Percentiles rank a stretch among this genome's conserved stretches.
Evolutionary conservation across 2,329 filamentous ascomycete genomes (phyloP).

Genomic region (Arthrinium puccinioides): DNA sequence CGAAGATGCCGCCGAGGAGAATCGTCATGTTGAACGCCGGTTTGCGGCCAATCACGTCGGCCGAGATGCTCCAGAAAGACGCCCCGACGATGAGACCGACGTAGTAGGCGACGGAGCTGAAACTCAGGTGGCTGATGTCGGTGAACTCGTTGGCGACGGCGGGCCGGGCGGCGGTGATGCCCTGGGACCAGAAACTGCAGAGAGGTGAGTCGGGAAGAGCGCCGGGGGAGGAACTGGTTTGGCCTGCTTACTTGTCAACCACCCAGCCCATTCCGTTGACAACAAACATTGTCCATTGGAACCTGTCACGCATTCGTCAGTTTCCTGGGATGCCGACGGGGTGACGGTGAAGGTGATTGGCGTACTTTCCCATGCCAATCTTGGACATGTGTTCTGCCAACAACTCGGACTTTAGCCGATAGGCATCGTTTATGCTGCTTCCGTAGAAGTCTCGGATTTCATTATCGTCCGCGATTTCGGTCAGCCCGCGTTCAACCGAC

Average conservation of each 20-base stretch:
- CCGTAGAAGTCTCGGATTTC: slow-evolving; percentile 29
- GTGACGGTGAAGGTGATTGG: not conserved
- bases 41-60: slow-evolving; percentile 32
- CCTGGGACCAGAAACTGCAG: slow-evolving; percentile 29
- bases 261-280: slow-evolving; percentile 41
- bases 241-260: too few species aligned
- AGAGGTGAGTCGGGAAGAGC: too few species aligned
- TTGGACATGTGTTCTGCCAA: slow-evolving; percentile 18
- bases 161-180: slow-evolving; percentile 25
- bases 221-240: too few species aligned
- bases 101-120: slow-evolving; percentile 25
- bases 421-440: slow-evolving; percentile 18
- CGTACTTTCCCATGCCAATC: slow-evolving; percentile 28
- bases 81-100: slow-evolving; percentile 35
- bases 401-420: slow-evolving; percentile 25
- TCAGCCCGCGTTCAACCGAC: not conserved
- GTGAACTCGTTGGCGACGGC: slow-evolving; percentile 26
- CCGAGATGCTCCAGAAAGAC: slow-evolving; percentile 35
- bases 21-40: slow-evolving; percentile 39
- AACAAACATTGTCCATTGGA: slow-evolving; percentile 35
- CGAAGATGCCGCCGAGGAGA: slow-evolving; percentile 43
- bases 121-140: slow-evolving; percentile 21
- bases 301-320: slow-evolving; percentile 10
- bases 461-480: slow-evolving; percentile 18
- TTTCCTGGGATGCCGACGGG: not conserved